Base-by-base conservation (phyloP, 495 filamentous ascomycete species). In the Hypoxylon intermedium region DNA sequence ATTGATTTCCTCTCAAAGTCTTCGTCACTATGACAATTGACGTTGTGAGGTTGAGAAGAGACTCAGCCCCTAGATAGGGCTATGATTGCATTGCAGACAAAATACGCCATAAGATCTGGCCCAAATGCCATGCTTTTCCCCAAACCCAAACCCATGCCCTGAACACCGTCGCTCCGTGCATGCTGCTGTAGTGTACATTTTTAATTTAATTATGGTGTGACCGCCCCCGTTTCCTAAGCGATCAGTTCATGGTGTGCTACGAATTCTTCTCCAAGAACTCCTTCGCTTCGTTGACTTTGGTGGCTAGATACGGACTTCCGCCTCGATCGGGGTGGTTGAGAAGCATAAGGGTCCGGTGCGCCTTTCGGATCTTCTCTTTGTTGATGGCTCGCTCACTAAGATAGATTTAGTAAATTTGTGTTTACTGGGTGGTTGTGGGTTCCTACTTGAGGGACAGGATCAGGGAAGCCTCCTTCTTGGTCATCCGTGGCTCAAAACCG, bases 201-300 rank as follows among this genome's bases (percentile, higher is more conserved):
- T 46, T n/a, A n/a, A n/a, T n/a, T 11, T 15, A 15, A 13, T 26
- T 1, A 43, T 26, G 13, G 18, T 13, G 24, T 24, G 33, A 26
- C 5, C 13, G 13, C 9, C 12, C 4, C 20, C 9, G 19, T 11
- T 13, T 40, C 21, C 24, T 36, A 26, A 13, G 24, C n/a, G n/a
- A n/a, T n/a, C n/a, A n/a, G 11, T 20, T 7, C 37, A 41, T 36
- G 11, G 23, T 7, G 31, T 34, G 69, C 36, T 67, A 67, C 1
- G 61, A 45, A 24, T 49, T 79, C 78, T 97, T 98, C 74, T 98
- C 93, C 67, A 98, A 70, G 62, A 97, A 88, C 73, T 98, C 93
- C 74, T 98, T 98, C 34, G 93, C 93, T 74, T 98, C 93, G 74
- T 98, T 98, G 72, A 98, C 89, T 73, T 98, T 98, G 40, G 92